phyloP scores from a whole-genome alignment of 129 eudicot genomes.

The Helianthus tuberosus region DNA sequence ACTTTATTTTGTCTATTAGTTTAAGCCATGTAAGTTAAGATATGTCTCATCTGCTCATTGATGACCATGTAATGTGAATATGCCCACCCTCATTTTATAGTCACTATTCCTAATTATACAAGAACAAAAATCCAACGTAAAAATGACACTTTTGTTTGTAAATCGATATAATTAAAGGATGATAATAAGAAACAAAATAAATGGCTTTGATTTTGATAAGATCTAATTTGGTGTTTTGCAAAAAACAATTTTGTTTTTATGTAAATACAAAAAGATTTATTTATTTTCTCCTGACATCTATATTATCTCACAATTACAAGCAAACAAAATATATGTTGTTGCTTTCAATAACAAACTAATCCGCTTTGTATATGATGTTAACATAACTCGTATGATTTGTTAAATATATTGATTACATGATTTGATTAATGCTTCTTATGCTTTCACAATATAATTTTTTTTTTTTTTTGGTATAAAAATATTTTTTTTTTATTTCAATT shows the following conservation, averaged over 20 bases:
- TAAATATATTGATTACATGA: not conserved
- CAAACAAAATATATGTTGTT: not conserved
- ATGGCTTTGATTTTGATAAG: not conserved
- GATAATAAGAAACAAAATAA: not conserved
- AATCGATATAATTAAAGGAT: not conserved
- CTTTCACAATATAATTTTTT: too few relatives aligned
- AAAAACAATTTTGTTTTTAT: not conserved
- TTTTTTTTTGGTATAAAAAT: too few relatives aligned
- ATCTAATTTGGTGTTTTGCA: not conserved
- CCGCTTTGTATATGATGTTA: not conserved
- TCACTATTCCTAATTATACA: not conserved
- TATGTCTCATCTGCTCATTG: not conserved
- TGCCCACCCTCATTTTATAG: conserved; percentile 1
- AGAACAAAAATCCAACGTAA: not conserved
- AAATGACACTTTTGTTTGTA: conserved; percentile 8
- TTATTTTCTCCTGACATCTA: not conserved
- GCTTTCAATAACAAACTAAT: conserved; percentile 4
- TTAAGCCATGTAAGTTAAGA: not conserved
- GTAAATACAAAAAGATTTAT: not conserved
- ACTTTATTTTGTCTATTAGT: not conserved
- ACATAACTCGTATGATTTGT: not conserved
- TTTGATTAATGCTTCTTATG: not conserved
- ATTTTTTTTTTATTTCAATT: too few relatives aligned
- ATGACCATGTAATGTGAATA: not conserved
- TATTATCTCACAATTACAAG: not conserved